Evolutionary conservation across 2,329 filamentous ascomycete genomes (phyloP), one percentile per base, ranked within the genome.

Genomic region (Chalaropsis thielavioides): DNA sequence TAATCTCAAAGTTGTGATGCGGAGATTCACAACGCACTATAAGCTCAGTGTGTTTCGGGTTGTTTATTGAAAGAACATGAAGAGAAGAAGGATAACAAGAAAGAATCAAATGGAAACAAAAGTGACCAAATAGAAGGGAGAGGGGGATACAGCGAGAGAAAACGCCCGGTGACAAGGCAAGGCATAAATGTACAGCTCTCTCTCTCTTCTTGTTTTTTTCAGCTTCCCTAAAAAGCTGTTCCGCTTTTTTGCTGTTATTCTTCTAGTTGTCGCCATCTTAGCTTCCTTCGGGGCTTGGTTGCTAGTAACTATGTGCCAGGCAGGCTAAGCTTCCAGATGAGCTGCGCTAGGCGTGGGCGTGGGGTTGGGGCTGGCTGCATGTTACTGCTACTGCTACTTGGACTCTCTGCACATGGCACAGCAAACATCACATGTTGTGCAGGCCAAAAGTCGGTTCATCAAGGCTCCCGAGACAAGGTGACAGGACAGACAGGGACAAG

Each of bases 391-490:
- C 43, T 46, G 43, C 43, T 46, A 19, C 27, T 58, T 17, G 24
- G 15, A 22, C 15, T 27, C 22, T 15, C 31, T 35, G n/a, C 17
- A 38, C 3, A 31, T 38, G 38, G 4, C 54, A 35, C 31, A 58
- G 54, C 54, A 38, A 58, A 58, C 31, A 58, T 38, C 54, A 58
- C 54, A 58, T 58, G 24, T 58, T 38, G n/a, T 38, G 54, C 54
- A 38, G 49, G 31, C 54, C 5, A 38, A 58, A 58, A 58, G 54
- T 58, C 54, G 13, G 54, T 17, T 38, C 31, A 35, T 58, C 54
- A 31, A 58, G 31, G 27, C 8, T 38, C 38, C 54, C 54, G 31
- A 58, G 27, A 58, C 54, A 58, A 38, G 54, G 54, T 17, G 43
- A 38, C 35, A 38, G 43, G 43, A 46, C 43, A 46, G 35, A 38